These are phyloP conservation scores for Brettanomyces nanus DNA, from an alignment of 805 yeast species.

Conservation along the genomic window DNA sequence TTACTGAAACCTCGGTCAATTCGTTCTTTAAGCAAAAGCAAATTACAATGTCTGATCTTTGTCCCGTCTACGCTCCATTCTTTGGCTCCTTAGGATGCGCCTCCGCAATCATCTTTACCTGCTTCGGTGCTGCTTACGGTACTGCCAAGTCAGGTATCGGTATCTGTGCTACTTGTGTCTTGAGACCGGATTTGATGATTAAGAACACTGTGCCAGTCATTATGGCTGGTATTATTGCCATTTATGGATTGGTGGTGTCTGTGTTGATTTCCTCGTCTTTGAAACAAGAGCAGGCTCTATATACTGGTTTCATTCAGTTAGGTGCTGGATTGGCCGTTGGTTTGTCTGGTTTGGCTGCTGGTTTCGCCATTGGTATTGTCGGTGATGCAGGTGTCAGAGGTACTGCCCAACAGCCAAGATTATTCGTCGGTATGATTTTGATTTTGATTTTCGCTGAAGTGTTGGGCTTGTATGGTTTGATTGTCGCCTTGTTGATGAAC, in stretches of 20 bases:
- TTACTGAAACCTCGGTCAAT: too few species aligned
- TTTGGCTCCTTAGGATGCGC: slow-evolving; percentile 99
- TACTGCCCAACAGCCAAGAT: slow-evolving; percentile 95
- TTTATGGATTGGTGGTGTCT: slow-evolving; percentile 94
- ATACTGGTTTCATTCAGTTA: slow-evolving; percentile 95
- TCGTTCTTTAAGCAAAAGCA: too few species aligned
- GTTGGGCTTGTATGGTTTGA: slow-evolving; percentile 93
- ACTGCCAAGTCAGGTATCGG: slow-evolving; percentile 99
- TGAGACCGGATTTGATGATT: slow-evolving; percentile 93
- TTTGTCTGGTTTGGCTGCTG: slow-evolving; percentile 94
- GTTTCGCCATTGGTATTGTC: slow-evolving; percentile 98
- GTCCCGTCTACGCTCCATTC: slow-evolving; percentile 88
- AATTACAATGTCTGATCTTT: too few species aligned
- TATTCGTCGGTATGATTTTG: slow-evolving; percentile 97
- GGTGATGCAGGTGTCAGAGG: slow-evolving; percentile 99
- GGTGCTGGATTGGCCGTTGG: slow-evolving; percentile 99
- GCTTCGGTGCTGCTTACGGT: slow-evolving; percentile 98
- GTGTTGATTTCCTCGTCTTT: slow-evolving; percentile 88
- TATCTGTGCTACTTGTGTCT: slow-evolving; percentile 95
- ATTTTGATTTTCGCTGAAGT: slow-evolving; percentile 98
- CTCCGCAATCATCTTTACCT: slow-evolving; percentile 96
- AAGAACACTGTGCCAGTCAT: slow-evolving; percentile 93
- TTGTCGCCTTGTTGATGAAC: slow-evolving; percentile 95
- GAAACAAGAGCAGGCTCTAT: slow-evolving; percentile 84
- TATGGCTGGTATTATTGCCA: slow-evolving; percentile 99